Evolutionary conservation across 2,329 filamentous ascomycete species (phyloP), one percentile per base, ranked within the genome.

Genomic region (Chrysoporthe cubensis): DNA sequence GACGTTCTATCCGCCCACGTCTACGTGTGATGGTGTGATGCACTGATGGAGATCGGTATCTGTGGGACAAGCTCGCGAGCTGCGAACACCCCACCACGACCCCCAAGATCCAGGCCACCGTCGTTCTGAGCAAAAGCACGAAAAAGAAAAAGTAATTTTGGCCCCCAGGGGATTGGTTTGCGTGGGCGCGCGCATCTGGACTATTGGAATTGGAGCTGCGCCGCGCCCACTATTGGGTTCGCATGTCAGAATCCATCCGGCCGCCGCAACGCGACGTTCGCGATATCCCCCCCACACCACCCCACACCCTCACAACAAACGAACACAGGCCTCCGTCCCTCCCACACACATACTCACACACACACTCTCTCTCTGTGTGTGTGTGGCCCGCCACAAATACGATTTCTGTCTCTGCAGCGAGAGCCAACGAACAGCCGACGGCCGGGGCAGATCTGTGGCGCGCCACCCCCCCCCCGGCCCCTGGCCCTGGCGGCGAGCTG

Each of bases 141-240:
- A 6, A 46, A n/a, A 4, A 46, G 26, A 26, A 26, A 26, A 26
- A 26, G 26, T 26, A 26, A 26, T 26, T 46, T 5, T 46, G 11
- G 44, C 4, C 18, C 44, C 44, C 44, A 16, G 44, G 44, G 18
- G 14, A 46, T 46, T 46, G 7, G 4, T n/a, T 14, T 16, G 11
- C 44, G 13, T 46, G 44, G 13, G 18, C 14, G 13, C 11, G 44
- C 11, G 44, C 13, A 46, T n/a, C 44, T 16, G 34, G 32, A 57
- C 54, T 57, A 57, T 57, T 57, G 54, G n/a, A 40, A 57, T 57
- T 57, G 54, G n/a, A 40, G 54, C 54, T 40, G 54, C 54, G 34
- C 54, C 16, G 3, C 54, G 3, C 32, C 32, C 14, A 37, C 16
- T 14, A 57, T 37, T 57, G 16, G 34, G 34, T 57, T 40, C 32